Conservation (phyloP, 495 filamentous ascomycete species). For the Symbiotaphrina buchneri region DNA sequence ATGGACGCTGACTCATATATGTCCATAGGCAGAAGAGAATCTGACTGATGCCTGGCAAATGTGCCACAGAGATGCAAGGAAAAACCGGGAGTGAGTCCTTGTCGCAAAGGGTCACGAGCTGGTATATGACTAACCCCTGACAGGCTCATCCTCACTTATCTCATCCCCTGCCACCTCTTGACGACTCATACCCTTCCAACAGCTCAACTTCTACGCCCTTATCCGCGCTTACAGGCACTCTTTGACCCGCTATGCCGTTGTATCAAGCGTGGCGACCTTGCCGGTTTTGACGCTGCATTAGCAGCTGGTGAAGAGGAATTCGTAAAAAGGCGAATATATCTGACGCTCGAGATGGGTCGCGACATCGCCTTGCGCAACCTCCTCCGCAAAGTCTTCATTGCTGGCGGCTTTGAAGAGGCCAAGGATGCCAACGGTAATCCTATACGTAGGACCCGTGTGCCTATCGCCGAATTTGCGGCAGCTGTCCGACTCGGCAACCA, state of each 20-base stretch:
- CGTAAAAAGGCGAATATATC: constrained; percentile 83
- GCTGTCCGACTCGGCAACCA: constrained; percentile 32
- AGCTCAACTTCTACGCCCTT: constrained; percentile 39
- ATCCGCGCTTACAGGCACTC: constrained; percentile 52
- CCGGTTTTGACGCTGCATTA: constrained; percentile 68
- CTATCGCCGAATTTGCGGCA: constrained; percentile 55
- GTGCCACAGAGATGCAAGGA: constrained; percentile 44
- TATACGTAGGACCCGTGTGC: constrained; percentile 52
- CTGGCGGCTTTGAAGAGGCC: constrained; percentile 58
- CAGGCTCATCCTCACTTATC: constrained; percentile 83
- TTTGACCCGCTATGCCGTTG: constrained; percentile 55
- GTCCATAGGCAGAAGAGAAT: constrained; percentile 47
- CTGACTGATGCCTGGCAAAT: constrained; percentile 54
- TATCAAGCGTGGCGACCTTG: constrained; percentile 64
- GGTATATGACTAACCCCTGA: constrained; percentile 10
- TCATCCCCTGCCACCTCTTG: constrained; percentile 77
- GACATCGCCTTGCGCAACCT: constrained; percentile 83
- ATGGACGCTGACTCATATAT: not conserved
- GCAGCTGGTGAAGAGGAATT: constrained; percentile 64
- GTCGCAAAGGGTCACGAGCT: not conserved
- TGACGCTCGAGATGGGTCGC: constrained; percentile 76
- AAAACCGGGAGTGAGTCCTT: constrained; percentile 52
- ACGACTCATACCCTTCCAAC: constrained; percentile 71
- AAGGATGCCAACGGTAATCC: constrained; percentile 21
- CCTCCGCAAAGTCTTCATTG: constrained; percentile 70